Base-by-base conservation (phyloP, 139 green algal genomes). In the Chlorella sp. region DNA sequence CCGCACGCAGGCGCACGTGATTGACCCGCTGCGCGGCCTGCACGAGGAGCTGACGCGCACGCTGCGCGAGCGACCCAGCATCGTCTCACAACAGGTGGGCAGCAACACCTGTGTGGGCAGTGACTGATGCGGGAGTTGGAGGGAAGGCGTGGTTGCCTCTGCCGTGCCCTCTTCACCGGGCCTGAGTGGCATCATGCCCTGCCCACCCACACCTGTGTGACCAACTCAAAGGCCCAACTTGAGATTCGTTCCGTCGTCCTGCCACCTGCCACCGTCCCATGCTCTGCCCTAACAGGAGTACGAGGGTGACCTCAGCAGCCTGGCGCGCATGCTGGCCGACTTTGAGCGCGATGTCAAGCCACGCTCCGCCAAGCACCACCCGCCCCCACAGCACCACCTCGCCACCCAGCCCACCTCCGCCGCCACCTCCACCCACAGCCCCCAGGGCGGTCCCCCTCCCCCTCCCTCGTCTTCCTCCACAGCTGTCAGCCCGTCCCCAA, bases 1-100 rank as follows among this genome's bases (percentile, higher is more conserved):
- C n/a, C n/a, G n/a, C n/a, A 24, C 17, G 49, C 2, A 36, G 50
- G 74, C 72, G 31, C 84, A 97, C 69, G 77, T 97, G 26, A 66
- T 89, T 1, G 71, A 70, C 2, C 92, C 92, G 1, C 76, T 97
- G 66, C 50, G 76, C 27, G 61, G 73, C 20, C 76, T 94, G 33
- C 72, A 79, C 36, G 80, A 90, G 49, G 90, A 96, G 84, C 87
- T 96, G 33, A 94, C 94, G 69, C 79, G 82, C 34, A 96, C 91
- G 20, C 93, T 95, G 72, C 75, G 89, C 27, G 72, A 83, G 49
- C 74, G 84, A 4, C 81, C 85, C 32, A 82, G 73, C 77, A 88
- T 92, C 50, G 83, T 92, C 14, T 80, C 42, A 55, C 42, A 55
- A 55, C 42, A 55, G 42, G 42, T 55, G 42, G 10, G n/a, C n/a